Evolutionary conservation across 139 green algal genomes (phyloP).

Genomic region (Chlamydomonas sphaeroides): DNA sequence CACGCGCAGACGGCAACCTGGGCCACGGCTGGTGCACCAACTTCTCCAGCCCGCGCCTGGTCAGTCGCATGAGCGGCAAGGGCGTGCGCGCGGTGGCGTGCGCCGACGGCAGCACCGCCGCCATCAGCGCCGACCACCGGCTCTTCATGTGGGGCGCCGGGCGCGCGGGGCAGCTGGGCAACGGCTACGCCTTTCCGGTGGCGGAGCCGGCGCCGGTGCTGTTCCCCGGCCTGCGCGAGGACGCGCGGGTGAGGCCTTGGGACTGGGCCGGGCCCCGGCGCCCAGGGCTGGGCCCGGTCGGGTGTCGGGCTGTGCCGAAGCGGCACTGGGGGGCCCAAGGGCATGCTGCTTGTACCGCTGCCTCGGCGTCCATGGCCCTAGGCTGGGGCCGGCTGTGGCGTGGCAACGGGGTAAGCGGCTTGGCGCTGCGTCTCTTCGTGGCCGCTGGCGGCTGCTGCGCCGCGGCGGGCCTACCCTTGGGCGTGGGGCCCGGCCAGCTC

Average conservation of each 20-base stretch:
- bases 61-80: constrained; percentile 68
- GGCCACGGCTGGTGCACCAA: constrained; percentile 68
- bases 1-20: constrained; percentile 61
- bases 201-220: constrained; percentile 40
- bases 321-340: no score
- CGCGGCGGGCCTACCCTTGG: no score
- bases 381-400: no score
- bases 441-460: no score
- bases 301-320: no score
- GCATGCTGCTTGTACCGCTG: neutral
- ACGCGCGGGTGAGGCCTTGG: neutral
- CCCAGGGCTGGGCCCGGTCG: no score
- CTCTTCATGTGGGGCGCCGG: constrained; percentile 86
- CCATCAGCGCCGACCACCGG: constrained; percentile 67
- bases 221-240: constrained; percentile 20
- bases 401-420: no score
- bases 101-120: constrained; percentile 72
- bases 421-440: no score
- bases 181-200: constrained; percentile 41
- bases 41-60: constrained; percentile 49
- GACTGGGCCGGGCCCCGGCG: no score
- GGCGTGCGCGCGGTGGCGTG: constrained; percentile 60
- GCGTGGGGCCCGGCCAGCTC: no score
- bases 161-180: constrained; percentile 69
- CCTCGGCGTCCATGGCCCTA: no score